A percentile compares a stretch with the other conserved stretches of the same genome.
These are phyloP conservation scores for Lasiodiplodia hormozganensis DNA, from an alignment of 2,329 filamentous ascomycete species.

Conservation along the genomic window DNA sequence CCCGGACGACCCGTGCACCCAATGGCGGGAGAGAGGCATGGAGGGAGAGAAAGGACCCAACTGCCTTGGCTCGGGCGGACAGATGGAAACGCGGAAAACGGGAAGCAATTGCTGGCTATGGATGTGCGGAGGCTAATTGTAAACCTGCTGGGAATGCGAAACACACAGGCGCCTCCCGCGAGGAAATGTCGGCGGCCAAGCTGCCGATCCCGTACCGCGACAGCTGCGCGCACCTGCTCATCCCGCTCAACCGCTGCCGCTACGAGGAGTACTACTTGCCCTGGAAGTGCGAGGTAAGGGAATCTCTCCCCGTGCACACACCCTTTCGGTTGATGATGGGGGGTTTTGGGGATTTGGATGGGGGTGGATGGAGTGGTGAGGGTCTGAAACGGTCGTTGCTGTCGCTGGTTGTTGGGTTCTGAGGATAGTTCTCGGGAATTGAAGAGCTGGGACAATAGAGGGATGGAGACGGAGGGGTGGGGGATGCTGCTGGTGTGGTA, in stretches of 20 bases:
- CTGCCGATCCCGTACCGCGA: constrained; percentile 92
- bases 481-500: not conserved
- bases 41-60: not conserved
- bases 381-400: not conserved
- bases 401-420: not conserved
- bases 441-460: not conserved
- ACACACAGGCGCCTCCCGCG: constrained; percentile 59
- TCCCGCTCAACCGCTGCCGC: constrained; percentile 94
- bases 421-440: not conserved
- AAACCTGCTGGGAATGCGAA: not conserved
- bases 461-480: not conserved
- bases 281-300: constrained; percentile 93
- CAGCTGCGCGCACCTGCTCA: constrained; percentile 91
- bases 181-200: constrained; percentile 92
- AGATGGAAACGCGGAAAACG: not conserved
- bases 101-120: too few species aligned
- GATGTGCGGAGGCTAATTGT: not conserved
- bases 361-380: not conserved
- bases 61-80: too few species aligned
- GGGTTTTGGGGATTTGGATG: not conserved
- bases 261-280: constrained; percentile 90
- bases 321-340: not conserved
- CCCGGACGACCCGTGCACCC: not conserved
- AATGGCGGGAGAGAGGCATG: not conserved
- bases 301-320: too few species aligned